These are phyloP conservation scores for Jamesozyma jinghongensis DNA, from an alignment of 805 yeast genomes.

Conservation along the genomic window DNA sequence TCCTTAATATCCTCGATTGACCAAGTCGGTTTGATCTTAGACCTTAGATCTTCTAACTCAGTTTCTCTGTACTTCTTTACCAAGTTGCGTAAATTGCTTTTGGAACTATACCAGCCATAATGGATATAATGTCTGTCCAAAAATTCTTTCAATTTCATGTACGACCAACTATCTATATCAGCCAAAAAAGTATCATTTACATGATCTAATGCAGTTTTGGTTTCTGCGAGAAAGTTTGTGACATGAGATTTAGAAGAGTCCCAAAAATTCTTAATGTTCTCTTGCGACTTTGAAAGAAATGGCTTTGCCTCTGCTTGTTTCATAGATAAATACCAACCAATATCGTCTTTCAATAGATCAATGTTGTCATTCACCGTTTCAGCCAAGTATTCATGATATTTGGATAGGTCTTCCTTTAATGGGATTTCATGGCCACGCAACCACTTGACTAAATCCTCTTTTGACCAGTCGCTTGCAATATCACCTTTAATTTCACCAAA, in stretches of 20 bases:
- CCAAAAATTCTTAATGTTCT: conserved; percentile 22
- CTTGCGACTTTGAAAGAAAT: conserved; percentile 29
- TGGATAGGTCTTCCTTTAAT: conserved; percentile 29
- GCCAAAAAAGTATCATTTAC: conserved; percentile 38
- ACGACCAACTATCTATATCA: conserved; percentile 41
- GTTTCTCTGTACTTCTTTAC: conserved; percentile 29
- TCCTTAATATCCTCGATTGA: conserved; percentile 14
- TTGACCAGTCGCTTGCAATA: conserved; percentile 44
- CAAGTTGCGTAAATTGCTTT: conserved; percentile 32
- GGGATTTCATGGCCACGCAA: conserved; percentile 38
- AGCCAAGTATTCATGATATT: conserved; percentile 31
- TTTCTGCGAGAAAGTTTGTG: conserved; percentile 8
- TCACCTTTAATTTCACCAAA: conserved; percentile 35
- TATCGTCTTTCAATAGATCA: conserved; percentile 32
- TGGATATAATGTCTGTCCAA: conserved; percentile 35
- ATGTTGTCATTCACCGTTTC: conserved; percentile 30
- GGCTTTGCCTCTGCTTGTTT: conserved; percentile 31
- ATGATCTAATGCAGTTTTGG: conserved; percentile 26
- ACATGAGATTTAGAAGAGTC: conserved; percentile 10
- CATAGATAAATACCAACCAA: conserved; percentile 31
- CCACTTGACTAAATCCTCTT: conserved; percentile 48
- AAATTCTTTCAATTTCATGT: conserved; percentile 36
- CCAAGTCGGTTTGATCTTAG: neutral
- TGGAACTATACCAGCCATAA: conserved; percentile 34
- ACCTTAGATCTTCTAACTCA: conserved; percentile 17